These are phyloP conservation scores for Gremmenia infestans DNA, from an alignment of 2,329 filamentous ascomycete genomes.

Conservation along the genomic window DNA sequence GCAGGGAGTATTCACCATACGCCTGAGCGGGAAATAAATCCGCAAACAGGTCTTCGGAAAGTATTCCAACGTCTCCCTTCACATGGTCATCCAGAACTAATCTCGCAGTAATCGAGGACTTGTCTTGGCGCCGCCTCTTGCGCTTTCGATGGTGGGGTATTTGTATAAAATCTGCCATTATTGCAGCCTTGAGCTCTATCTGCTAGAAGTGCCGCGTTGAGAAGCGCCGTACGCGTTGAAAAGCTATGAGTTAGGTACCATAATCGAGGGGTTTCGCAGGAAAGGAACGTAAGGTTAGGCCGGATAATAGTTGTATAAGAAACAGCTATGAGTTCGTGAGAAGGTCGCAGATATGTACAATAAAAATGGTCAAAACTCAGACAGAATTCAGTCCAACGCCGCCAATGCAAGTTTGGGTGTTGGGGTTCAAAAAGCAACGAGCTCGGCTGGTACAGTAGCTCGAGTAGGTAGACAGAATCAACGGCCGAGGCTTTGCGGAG, in stretches of 20 bases:
- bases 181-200: neutral
- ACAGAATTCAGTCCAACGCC: conserved; percentile 2
- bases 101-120: conserved; percentile 70
- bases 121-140: conserved; percentile 57
- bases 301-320: neutral
- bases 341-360: conserved; percentile 1
- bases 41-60: conserved; percentile 80
- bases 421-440: neutral
- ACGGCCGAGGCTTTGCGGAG: conserved; percentile 8
- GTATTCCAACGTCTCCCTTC: conserved; percentile 76
- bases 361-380: conserved; percentile 1
- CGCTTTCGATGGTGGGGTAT: conserved; percentile 34
- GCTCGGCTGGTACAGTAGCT: neutral
- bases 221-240: conserved; percentile 13
- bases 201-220: conserved; percentile 12
- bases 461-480: neutral
- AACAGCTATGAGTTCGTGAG: neutral
- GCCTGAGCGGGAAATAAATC: conserved; percentile 68
- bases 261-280: neutral
- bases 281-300: neutral
- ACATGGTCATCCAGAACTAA: conserved; percentile 81
- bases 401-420: conserved; percentile 6
- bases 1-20: conserved; percentile 36
- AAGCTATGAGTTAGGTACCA: conserved; percentile 8
- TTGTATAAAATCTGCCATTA: conserved; percentile 21